Evolutionary conservation across 768 basidiomycete species (phyloP), one percentile per base, ranked within the genome.

Genomic region (Dendrothele bispora): DNA sequence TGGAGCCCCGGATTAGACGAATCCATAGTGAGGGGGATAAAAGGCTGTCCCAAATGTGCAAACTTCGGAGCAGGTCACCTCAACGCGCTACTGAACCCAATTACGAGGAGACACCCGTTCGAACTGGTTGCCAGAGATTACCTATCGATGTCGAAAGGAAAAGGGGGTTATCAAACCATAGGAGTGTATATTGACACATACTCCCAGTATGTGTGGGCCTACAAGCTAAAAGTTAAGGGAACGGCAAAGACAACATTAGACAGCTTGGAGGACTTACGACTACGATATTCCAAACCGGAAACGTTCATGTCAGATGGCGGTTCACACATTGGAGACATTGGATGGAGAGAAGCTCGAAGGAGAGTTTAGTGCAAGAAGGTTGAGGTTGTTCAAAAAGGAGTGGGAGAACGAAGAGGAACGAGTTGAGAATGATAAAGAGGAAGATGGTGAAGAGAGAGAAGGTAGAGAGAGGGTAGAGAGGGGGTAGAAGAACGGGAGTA

Each of bases 1-100:
- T 32, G 39, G 45, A 21, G 45, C 53, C 66, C 12, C 14, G 63
- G 5, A 49, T 60, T 65, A 0, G 61, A 65, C 30, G 29, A 36
- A 17, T 56, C 58, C 8, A 59, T 62, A 20, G 21, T 51, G 4
- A 43, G 39, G 6, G 61, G 55, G 5, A 62, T 66, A 32, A 25
- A 8, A 5, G 37, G 57, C n/a, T 69, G 67, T 36, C 43, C 40
- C 0, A 26, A 47, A n/a, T 30, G 55, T 38, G 37, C 50, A 48
- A 39, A 45, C 21, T 47, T 47, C 27, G 46, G 27, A 14, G 45
- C 10, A 39, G 36, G 41, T 18, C 51, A 49, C 35, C 20, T 47
- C 46, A 46, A 30, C 27, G 49, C 67, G 0, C 61, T 75, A 0
- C 55, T 72, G 10, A 53, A 71, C 27, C 73, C 68, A 0, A 68